Evolutionary conservation across 2,329 filamentous ascomycete genomes (phyloP).

Genomic region (Neurospora sp.): DNA sequence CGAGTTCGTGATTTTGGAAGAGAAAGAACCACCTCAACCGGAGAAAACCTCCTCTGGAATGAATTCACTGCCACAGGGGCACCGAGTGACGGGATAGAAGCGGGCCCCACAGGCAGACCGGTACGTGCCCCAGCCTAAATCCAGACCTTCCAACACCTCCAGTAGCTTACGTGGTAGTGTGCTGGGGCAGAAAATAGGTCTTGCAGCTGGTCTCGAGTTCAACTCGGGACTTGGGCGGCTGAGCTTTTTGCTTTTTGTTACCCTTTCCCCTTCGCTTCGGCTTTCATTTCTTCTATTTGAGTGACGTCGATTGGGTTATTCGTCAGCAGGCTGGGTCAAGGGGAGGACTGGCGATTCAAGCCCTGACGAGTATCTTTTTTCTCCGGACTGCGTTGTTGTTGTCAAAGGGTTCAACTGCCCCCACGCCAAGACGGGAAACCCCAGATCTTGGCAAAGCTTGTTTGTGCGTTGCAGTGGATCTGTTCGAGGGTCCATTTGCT

Average conservation of each 20-base stretch:
- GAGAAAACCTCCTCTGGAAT: background rate
- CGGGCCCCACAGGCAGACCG: background rate
- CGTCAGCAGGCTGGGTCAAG: background rate
- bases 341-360: background rate
- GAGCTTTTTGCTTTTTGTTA: background rate
- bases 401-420: background rate
- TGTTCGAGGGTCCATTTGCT: background rate
- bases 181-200: background rate
- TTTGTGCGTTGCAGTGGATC: background rate
- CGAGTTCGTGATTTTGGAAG: background rate
- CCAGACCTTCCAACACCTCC: background rate
- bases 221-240: background rate
- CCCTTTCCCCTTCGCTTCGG: background rate
- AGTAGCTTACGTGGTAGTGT: background rate
- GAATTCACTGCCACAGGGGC: background rate
- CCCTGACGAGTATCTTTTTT: too few species aligned
- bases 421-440: background rate
- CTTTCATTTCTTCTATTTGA: background rate
- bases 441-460: background rate
- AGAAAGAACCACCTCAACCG: background rate
- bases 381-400: background rate
- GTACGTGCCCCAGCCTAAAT: background rate
- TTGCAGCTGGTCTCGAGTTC: background rate
- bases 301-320: background rate
- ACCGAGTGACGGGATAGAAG: background rate